Evolutionary conservation across 768 basidiomycete species (phyloP).

Genomic region (Boletus insuetus): DNA sequence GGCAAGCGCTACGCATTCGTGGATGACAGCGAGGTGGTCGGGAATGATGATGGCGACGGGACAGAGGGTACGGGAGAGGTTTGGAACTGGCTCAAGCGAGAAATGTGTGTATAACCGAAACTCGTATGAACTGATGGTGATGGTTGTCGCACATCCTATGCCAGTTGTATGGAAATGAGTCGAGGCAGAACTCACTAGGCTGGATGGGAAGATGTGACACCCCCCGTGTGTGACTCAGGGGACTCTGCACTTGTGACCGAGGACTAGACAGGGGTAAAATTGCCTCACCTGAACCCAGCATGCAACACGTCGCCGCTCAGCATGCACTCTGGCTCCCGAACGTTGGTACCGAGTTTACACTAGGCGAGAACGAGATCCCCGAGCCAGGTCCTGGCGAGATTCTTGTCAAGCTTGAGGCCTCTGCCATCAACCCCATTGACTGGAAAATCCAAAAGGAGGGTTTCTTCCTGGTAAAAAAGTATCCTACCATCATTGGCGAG

Average conservation of each 20-base stretch:
- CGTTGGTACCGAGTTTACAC: slow-evolving; percentile 10
- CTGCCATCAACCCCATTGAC: slow-evolving; percentile 47
- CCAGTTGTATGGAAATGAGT: too few species aligned
- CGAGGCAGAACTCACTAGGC: too few species aligned
- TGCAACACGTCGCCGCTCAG: slow-evolving; percentile 7
- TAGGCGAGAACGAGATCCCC: slow-evolving; percentile 21
- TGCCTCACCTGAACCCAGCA: neutral
- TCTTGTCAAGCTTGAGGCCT: slow-evolving; percentile 40
- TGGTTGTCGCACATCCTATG: too few species aligned
- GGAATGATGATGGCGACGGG: neutral
- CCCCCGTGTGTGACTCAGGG: too few species aligned
- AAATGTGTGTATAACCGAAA: slow-evolving; percentile 17
- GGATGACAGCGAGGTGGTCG: slow-evolving; percentile 20
- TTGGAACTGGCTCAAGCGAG: slow-evolving; percentile 23
- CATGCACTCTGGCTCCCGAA: slow-evolving; percentile 16
- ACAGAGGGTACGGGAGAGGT: slow-evolving; percentile 19
- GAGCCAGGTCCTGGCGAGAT: slow-evolving; percentile 41
- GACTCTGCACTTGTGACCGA: too few species aligned
- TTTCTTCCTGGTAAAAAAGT: slow-evolving; percentile 28
- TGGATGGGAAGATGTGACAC: too few species aligned
- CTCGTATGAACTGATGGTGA: neutral
- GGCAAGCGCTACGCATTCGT: slow-evolving; percentile 42
- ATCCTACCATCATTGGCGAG: slow-evolving; percentile 36
- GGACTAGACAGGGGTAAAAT: neutral
- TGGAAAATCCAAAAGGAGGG: slow-evolving; percentile 5